Conservation (phyloP, 176 grass and related monocot species). For the Aegilops longissima region DNA sequence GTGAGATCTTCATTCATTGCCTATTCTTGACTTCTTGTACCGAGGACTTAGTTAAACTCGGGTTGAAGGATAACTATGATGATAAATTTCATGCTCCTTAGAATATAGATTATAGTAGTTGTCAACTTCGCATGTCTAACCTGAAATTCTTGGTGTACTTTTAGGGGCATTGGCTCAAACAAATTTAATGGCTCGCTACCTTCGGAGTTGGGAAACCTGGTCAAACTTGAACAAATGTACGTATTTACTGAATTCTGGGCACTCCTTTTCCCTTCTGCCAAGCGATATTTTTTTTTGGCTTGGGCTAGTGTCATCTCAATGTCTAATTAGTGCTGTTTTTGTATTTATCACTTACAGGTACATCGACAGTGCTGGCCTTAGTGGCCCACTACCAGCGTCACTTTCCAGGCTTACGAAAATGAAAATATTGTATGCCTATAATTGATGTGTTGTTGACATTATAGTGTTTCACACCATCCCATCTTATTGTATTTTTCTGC, state of each 20-base stretch:
- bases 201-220: constrained; percentile 59
- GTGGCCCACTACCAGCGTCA: constrained; percentile 54
- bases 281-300: background rate
- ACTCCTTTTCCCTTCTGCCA: background rate
- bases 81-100: background rate
- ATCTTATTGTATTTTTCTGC: constrained; percentile 12
- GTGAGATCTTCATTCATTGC: background rate
- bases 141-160: constrained; percentile 16
- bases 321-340: background rate
- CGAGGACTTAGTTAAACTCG: background rate
- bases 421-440: background rate
- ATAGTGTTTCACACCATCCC: background rate
- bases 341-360: constrained; percentile 51
- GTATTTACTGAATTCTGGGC: background rate
- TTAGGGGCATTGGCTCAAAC: constrained; percentile 55
- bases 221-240: constrained; percentile 55
- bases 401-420: constrained; percentile 62
- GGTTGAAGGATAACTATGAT: background rate
- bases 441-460: background rate
- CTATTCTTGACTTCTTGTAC: background rate
- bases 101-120: background rate
- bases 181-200: constrained; percentile 76
- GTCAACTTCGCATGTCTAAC: background rate
- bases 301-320: background rate
- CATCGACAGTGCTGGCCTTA: constrained; percentile 64